Evolutionary conservation across 148 eudicot genomes (phyloP), one percentile per base, ranked within the genome.

Genomic region (Rhododendron ferrugineum): DNA sequence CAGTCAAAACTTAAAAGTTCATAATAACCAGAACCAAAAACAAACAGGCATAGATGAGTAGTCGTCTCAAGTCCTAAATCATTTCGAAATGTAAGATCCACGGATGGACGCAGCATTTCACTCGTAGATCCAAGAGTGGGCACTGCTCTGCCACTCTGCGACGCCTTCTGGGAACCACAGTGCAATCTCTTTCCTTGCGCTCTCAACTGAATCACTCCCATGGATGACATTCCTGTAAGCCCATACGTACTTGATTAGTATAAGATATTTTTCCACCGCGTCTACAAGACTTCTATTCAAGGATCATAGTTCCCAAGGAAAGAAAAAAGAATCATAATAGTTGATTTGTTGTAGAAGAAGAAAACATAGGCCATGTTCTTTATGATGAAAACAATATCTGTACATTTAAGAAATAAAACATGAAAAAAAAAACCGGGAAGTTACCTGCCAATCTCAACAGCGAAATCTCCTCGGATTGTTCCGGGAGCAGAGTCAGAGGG

Each of bases 381-480:
- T n/a, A 64, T 42, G 49, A 22, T 6, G 18, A 14, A n/a, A 26
- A 11, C 7, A 40, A 76, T 40, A 40, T 20, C 40, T 18, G 16
- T 4, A 78, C 54, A 16, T 78, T 42, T 23, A 44, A 23, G 56
- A 78, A 46, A 15, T 46, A 28, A 66, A 3, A 58, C 32, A n/a
- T 42, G 36, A 66, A 26, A 16, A 47, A 56, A 34, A 34, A 47
- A 54, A 0, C 32, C 0, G 42, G 10, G 54, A 60, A 50, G 46
- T 15, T 87, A 96, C 98, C 98, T 92, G 92, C 98, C 99, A 85
- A 95, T 95, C 84, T 94, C 98, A 32, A 96, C 87, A 56, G 98
- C 98, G 46, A 87, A 96, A 87, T 96, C 99, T 30, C 99, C 99
- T 82, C 98, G 98, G 89, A 96, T 96, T 85, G 98, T 96, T 13